Evolutionary conservation across 2,329 filamentous ascomycete genomes (phyloP), one percentile per base, ranked within the genome.

Genomic region (Penicillium sp.): DNA sequence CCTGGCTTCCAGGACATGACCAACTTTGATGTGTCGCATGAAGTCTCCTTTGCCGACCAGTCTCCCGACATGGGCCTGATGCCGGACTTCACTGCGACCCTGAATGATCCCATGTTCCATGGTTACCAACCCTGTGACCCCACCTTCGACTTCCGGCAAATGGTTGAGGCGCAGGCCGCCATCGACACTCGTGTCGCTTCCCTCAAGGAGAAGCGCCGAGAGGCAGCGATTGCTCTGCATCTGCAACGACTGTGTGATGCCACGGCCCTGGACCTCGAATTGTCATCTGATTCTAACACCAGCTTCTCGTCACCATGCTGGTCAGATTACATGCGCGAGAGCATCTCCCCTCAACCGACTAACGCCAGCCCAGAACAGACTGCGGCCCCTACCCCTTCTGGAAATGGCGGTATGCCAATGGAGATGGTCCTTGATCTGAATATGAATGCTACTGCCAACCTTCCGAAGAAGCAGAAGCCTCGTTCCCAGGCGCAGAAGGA

Each of bases 391-490:
- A 57, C 67, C 11, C 62, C 65, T 3, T 63, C 67, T 43, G 56
- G 50, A 19, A 55, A 64, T 14, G 54, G 64, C 23, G 73, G 68
- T 3, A 65, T 31, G 29, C 29, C 29, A 31, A 31, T 77, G 39
- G 74, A 78, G 48, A 54, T 78, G 60, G 72, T 78, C 14, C 70
- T 78, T 29, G 76, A 78, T 54, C 57, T 78, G 63, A 78, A 78
- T 59, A 75, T 78, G 74, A 78, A 78, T 53, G 66, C 72, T 4
- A 69, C 75, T 5, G 71, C 73, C n/a, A 71, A 74, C 53, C 54
- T 77, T n/a, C 76, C 76, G 0, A 72, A 70, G 60, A 77, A 77
- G 53, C 76, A 77, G 49, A 75, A 75, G 49, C 74, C 75, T 23
- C 69, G 75, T 16, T 77, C 75, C 4, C 69, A 70, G 53, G 74